A percentile compares a stretch with the other conserved stretches of the same genome.
Evolutionary conservation across 495 filamentous ascomycete genomes (phyloP).

Genomic region (Lepidopterella palustris): DNA sequence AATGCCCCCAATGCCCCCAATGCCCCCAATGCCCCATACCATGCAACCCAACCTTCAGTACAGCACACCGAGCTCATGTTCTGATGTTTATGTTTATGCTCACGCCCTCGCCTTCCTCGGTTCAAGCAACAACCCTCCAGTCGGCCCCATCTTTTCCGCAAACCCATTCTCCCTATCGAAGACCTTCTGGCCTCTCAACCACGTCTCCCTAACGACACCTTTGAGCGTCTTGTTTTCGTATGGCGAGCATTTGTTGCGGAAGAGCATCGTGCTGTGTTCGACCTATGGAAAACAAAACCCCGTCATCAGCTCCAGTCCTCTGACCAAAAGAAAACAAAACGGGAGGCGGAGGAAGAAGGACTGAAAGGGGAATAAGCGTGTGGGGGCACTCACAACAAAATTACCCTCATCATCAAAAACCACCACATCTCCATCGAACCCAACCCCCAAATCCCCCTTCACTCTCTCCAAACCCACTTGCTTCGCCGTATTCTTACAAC

Average conservation of each 20-base stretch:
- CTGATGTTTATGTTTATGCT: no score
- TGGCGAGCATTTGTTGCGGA: conserved; percentile 89
- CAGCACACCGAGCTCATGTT: no score
- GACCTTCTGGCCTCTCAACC: conserved; percentile 72
- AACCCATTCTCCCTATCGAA: conserved; percentile 61
- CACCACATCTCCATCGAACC: conserved; percentile 86
- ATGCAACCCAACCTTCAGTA: no score
- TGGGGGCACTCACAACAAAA: conserved; percentile 53
- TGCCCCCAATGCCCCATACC: no score
- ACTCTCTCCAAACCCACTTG: conserved; percentile 80
- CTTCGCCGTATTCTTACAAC: conserved; percentile 77
- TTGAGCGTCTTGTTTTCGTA: conserved; percentile 79
- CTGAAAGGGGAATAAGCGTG: neutral
- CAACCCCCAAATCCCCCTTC: conserved; percentile 78
- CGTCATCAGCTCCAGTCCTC: neutral
- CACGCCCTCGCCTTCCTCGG: conserved; percentile 36
- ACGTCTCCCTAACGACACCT: conserved; percentile 83
- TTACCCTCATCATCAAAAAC: conserved; percentile 81
- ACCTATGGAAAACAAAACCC: no score
- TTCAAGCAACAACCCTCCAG: conserved; percentile 57
- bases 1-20: no score
- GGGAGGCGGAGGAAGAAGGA: neutral
- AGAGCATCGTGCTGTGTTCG: conserved; percentile 60
- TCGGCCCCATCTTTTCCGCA: conserved; percentile 49
- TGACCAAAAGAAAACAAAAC: neutral